A percentile compares a stretch with the other conserved stretches of the same genome.
phyloP scores from a whole-genome alignment of 2,329 filamentous ascomycete species.

The Xylariaceae sp. region DNA sequence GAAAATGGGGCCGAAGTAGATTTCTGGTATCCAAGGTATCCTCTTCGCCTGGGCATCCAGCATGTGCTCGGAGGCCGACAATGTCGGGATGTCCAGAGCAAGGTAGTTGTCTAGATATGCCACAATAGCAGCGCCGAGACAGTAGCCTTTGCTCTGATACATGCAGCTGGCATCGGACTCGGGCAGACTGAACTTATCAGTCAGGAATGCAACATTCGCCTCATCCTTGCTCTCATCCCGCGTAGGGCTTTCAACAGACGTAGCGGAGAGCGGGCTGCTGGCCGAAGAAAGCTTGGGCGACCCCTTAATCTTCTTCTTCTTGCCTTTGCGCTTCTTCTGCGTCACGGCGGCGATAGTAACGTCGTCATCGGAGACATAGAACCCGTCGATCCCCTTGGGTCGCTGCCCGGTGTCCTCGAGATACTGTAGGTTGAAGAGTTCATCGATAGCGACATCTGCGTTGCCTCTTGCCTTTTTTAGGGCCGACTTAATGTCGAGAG shows the following conservation, averaged over 20 bases:
- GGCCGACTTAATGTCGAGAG: conserved; percentile 60
- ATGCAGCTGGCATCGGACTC: conserved; percentile 36
- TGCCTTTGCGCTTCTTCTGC: conserved; percentile 38
- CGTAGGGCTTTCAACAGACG: conserved; percentile 4
- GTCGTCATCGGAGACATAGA: conserved; percentile 55
- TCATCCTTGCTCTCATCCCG: conserved; percentile 6
- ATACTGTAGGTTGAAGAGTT: conserved; percentile 73
- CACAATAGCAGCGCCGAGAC: conserved; percentile 36
- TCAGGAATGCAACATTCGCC: conserved; percentile 40
- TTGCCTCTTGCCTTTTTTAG: conserved; percentile 65
- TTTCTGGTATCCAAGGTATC: conserved; percentile 37
- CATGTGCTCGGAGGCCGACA: no score
- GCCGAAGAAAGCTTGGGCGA: not conserved
- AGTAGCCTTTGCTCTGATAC: conserved; percentile 34
- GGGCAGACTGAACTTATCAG: conserved; percentile 38
- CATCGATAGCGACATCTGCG: conserved; percentile 68
- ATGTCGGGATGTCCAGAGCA: conserved; percentile 29
- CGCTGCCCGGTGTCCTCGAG: conserved; percentile 63
- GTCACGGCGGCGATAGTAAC: conserved; percentile 21
- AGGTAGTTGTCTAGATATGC: conserved; percentile 41
- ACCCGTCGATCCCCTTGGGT: conserved; percentile 77
- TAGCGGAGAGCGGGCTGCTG: conserved; percentile 4
- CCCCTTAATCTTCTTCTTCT: conserved; percentile 23
- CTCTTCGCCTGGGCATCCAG: conserved; percentile 20
- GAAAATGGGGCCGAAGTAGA: conserved; percentile 39